phyloP scores from a whole-genome alignment of 768 basidiomycete genomes.

The Scleroderma citrinum region DNA sequence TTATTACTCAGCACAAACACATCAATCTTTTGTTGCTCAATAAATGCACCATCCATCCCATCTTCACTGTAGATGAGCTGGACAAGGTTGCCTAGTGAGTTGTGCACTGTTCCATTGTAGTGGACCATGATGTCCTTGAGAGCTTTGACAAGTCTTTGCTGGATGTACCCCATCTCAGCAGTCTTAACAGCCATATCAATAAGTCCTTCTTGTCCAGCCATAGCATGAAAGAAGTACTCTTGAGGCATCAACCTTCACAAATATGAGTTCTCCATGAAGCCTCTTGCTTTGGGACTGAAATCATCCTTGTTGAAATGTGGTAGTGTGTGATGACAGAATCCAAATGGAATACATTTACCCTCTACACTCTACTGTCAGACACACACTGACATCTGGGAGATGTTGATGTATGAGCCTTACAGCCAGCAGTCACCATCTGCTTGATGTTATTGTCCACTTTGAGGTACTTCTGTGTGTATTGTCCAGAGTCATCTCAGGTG shows the following conservation, averaged over 20 bases:
- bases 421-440: constrained; percentile 99
- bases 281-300: too few relatives aligned
- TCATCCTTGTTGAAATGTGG: too few relatives aligned
- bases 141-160: constrained; percentile 96
- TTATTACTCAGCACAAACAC: constrained; percentile 79
- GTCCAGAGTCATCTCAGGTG: constrained; percentile 96
- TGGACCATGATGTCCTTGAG: constrained; percentile 96
- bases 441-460: too few relatives aligned
- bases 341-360: too few relatives aligned
- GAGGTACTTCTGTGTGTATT: too few relatives aligned
- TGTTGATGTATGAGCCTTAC: constrained; percentile 99
- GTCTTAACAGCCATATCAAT: constrained; percentile 99
- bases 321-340: too few relatives aligned
- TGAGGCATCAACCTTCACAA: constrained; percentile 88
- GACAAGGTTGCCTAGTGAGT: constrained; percentile 92
- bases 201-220: constrained; percentile 98
- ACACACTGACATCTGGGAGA: constrained; percentile 99
- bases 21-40: constrained; percentile 92
- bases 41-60: constrained; percentile 97
- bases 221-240: constrained; percentile 99
- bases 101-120: constrained; percentile 97
- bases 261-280: too few relatives aligned
- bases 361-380: too few relatives aligned
- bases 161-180: constrained; percentile 98
- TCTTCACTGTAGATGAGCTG: constrained; percentile 98